phyloP scores from a whole-genome alignment of 2,329 filamentous ascomycete species.

The Neofusicoccum ribis region DNA sequence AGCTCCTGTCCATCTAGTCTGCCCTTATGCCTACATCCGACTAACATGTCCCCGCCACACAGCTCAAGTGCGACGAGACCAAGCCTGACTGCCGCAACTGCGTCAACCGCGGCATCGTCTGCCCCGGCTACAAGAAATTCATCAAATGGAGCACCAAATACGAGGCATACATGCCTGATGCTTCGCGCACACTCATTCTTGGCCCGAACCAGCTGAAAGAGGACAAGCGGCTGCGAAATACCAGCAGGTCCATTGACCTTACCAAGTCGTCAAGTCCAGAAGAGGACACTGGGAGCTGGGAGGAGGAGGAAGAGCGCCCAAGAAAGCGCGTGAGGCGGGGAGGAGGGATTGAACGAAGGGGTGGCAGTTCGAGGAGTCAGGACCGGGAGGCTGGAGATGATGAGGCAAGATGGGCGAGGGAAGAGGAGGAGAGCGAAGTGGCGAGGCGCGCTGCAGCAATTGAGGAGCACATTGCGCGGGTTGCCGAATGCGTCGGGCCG shows the following conservation, averaged over 20 bases:
- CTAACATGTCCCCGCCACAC: constrained; percentile 15
- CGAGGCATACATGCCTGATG: constrained; percentile 43
- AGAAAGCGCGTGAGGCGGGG: background rate
- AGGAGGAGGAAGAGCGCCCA: background rate
- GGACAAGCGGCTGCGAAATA: background rate
- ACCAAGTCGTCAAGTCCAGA: background rate
- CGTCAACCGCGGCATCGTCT: constrained; percentile 43
- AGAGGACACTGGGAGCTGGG: background rate
- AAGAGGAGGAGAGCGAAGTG: background rate
- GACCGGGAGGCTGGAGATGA: background rate
- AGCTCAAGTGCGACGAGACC: constrained; percentile 49
- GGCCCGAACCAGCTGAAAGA: constrained; percentile 12
- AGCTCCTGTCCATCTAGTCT: too few species aligned
- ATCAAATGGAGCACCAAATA: constrained; percentile 53
- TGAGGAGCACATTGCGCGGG: constrained; percentile 7
- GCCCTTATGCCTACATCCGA: background rate
- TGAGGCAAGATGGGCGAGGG: background rate
- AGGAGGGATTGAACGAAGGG: background rate
- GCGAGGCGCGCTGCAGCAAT: background rate
- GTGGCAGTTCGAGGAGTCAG: too few species aligned
- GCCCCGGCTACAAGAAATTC: constrained; percentile 49
- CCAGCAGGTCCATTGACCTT: background rate
- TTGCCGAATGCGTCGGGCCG: constrained; percentile 1
- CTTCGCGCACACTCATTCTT: constrained; percentile 1
- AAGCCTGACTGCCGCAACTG: constrained; percentile 46